phyloP scores from a whole-genome alignment of 129 eudicot genomes.

The Flaveria brownii region DNA sequence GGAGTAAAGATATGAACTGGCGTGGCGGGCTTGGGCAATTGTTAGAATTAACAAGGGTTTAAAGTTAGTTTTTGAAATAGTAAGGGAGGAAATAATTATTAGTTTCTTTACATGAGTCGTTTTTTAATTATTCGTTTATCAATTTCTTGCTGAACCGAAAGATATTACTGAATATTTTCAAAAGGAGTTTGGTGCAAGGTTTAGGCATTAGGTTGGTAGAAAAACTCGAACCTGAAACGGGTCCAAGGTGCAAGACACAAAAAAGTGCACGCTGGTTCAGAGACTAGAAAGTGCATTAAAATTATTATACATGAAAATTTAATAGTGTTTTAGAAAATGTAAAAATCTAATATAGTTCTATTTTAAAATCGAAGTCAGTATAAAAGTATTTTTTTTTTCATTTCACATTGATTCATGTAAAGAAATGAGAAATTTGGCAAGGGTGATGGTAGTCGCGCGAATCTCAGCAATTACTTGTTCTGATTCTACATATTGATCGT shows the following conservation, averaged over 20 bases:
- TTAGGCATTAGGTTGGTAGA: conserved; percentile 9
- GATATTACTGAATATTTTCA: no score
- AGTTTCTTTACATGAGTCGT: background rate
- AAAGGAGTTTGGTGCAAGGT: background rate
- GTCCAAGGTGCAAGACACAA: background rate
- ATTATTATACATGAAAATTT: no score
- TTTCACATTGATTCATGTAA: no score
- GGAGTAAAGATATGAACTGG: background rate
- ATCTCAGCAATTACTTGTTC: no score
- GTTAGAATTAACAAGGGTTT: background rate
- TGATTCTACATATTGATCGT: no score
- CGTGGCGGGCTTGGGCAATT: background rate
- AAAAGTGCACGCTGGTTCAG: background rate
- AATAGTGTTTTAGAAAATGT: no score
- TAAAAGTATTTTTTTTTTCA: no score
- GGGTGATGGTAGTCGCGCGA: background rate
- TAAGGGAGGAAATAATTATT: background rate
- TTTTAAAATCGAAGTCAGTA: no score
- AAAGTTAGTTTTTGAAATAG: background rate
- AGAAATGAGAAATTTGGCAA: background rate
- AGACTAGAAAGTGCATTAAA: no score
- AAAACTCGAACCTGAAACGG: background rate
- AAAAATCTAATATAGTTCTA: no score
- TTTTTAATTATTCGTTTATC: background rate
- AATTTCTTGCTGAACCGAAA: background rate